Base-by-base conservation (phyloP, 192 early-diverging fungal genomes). In the Kappamyces sp. region DNA sequence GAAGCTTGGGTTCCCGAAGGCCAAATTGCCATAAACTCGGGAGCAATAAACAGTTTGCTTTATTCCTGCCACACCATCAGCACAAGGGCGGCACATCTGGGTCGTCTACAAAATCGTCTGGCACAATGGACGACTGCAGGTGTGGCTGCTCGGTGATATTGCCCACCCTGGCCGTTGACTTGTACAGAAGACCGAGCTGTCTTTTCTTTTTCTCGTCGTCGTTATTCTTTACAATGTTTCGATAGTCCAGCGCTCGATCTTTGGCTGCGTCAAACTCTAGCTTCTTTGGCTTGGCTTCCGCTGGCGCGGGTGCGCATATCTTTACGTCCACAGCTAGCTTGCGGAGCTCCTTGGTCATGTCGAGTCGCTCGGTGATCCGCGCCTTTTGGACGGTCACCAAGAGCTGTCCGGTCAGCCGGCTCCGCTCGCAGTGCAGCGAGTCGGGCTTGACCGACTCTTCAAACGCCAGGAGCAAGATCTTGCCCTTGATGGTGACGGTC, bases 31-130 rank as follows among this genome's bases (percentile, higher is more conserved):
- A 31, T 7, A 13, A 0, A 5, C 37, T 40, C 31, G 40, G 12
- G 36, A 54, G 10, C 7, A 54, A 5, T 54, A 35, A 54, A 44
- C 8, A 10, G 9, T 44, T 44, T 13, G 13, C 43, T 44, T 44
- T 44, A 44, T 9, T 44, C 43, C 8, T 10, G 43, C 9, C 43
- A 23, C 23, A 23, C 23, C 8, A 23, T 71, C 63, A 79, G 47
- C 71, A 74, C 5, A 82, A 55, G 2, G 80, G 80, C 1, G 80
- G 80, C 43, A 82, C 77, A 34, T 70, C 67, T 6, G 80, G 80
- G 61, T 80, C 80, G 66, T 82, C 80, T 1, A 63, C 61, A 69
- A 80, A 82, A 36, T 68, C 77, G 13, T 63, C 61, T 63, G 41
- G 1, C 39, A 34, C n/a, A 33, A 5, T 51, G 23, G 15, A 48